Conservation (phyloP, 2,329 filamentous ascomycete genomes). For the Magnaporthiopsis poae region DNA sequence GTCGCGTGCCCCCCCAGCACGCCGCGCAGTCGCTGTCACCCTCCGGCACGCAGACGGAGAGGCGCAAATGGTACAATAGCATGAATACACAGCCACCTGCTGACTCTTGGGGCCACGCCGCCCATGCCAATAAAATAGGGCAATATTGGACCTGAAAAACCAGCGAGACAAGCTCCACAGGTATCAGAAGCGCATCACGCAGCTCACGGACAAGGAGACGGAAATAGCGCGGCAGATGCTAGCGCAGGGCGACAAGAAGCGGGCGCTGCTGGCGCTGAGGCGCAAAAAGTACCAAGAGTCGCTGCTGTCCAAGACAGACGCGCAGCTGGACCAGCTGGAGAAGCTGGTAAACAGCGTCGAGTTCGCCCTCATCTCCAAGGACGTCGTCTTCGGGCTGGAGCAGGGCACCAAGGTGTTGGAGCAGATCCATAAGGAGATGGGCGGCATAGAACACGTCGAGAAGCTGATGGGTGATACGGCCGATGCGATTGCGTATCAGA, state of each 20-base stretch:
- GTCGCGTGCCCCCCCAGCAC: not conserved
- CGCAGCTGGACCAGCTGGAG: constrained; percentile 87
- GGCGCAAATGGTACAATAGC: not conserved
- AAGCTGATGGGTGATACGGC: constrained; percentile 88
- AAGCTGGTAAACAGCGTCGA: constrained; percentile 80
- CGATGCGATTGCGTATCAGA: constrained; percentile 83
- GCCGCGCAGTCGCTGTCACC: too few relatives aligned
- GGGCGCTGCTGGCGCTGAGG: constrained; percentile 77
- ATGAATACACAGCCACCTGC: not conserved
- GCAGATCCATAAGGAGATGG: constrained; percentile 92
- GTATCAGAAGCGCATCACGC: constrained; percentile 82
- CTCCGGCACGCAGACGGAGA: not conserved
- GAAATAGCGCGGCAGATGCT: constrained; percentile 77
- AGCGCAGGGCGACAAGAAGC: constrained; percentile 65
- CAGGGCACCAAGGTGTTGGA: constrained; percentile 83
- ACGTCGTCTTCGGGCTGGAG: constrained; percentile 83
- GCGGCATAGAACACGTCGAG: constrained; percentile 85
- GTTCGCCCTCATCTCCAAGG: constrained; percentile 93
- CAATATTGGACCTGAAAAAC: constrained; percentile 93
- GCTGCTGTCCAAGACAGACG: constrained; percentile 78
- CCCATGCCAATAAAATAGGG: constrained; percentile 41
- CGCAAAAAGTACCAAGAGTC: constrained; percentile 96
- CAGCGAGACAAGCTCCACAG: constrained; percentile 95
- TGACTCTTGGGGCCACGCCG: constrained; percentile 5
- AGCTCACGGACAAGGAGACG: constrained; percentile 79